Evolutionary conservation across 192 early-diverging fungal genomes (phyloP).

Genomic region (Backusella sp.): DNA sequence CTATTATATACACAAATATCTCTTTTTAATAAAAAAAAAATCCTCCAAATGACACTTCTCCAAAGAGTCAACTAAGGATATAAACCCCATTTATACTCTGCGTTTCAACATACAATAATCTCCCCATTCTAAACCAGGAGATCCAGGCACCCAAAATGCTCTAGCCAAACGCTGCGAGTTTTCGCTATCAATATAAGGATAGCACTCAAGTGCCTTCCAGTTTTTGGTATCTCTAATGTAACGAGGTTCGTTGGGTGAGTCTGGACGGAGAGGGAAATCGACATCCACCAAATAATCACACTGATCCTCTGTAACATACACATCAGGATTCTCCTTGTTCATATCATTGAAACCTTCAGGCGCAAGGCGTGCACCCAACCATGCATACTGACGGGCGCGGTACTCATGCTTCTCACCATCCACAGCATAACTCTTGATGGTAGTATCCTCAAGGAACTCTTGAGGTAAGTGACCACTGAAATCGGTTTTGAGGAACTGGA

Average conservation of each 20-base stretch:
- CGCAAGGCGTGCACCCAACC: conserved; percentile 32
- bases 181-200: conserved; percentile 64
- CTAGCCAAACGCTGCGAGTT: conserved; percentile 45
- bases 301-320: conserved; percentile 51
- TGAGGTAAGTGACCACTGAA: conserved; percentile 86
- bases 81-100: background rate
- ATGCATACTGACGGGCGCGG: conserved; percentile 17
- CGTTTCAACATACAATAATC: conserved; percentile 59
- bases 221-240: conserved; percentile 50
- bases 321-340: conserved; percentile 58
- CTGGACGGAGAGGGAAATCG: conserved; percentile 29
- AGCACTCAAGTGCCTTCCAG: conserved; percentile 63
- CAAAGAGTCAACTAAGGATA: background rate
- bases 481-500: conserved; percentile 68
- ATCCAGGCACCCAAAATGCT: conserved; percentile 57
- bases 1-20: too few relatives aligned
- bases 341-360: conserved; percentile 63
- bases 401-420: conserved; percentile 1
- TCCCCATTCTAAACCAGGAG: conserved; percentile 52
- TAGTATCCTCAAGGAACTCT: conserved; percentile 59
- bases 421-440: background rate
- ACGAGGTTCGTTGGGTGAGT: conserved; percentile 25
- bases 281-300: conserved; percentile 74
- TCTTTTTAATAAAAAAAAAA: too few relatives aligned
- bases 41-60: background rate